These are phyloP conservation scores for Rhododendron kiyosumense DNA, from an alignment of 148 eudicot species.

Conservation along the genomic window DNA sequence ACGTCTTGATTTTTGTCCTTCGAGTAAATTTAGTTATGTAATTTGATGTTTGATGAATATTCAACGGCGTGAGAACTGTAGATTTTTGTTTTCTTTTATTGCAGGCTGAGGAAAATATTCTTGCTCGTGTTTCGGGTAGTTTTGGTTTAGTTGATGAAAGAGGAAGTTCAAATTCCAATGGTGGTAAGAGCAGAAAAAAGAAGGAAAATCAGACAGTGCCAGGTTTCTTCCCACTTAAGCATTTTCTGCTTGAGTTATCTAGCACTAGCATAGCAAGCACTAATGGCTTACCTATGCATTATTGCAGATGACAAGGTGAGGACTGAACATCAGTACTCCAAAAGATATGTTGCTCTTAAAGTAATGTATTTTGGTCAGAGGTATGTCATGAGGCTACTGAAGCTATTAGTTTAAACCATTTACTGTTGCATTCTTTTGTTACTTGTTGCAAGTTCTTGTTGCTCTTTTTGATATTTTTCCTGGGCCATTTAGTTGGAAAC, in stretches of 20 bases:
- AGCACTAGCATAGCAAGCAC: neutral
- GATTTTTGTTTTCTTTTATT: conserved; percentile 2
- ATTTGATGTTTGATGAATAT: neutral
- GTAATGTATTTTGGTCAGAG: conserved; percentile 95
- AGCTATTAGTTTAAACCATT: neutral
- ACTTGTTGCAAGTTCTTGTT: neutral
- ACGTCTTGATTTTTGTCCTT: neutral
- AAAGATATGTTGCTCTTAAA: conserved; percentile 73
- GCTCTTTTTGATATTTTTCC: neutral
- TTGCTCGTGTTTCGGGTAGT: conserved; percentile 14
- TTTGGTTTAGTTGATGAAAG: conserved; percentile 15
- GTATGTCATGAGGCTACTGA: conserved; percentile 26
- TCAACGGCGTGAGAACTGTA: neutral
- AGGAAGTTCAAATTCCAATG: conserved; percentile 7
- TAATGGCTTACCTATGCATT: neutral
- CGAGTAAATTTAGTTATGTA: neutral
- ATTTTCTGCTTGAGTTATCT: neutral
- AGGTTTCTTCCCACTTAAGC: conserved; percentile 12
- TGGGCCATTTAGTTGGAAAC: neutral
- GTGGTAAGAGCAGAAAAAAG: conserved; percentile 14
- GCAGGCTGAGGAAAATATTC: conserved; percentile 32
- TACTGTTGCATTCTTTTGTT: neutral
- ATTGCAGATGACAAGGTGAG: conserved; percentile 32
- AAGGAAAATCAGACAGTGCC: conserved; percentile 9
- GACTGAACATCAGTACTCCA: conserved; percentile 33